Conservation (phyloP, 176 grass and related monocot species). For the Cenchrus americanus region DNA sequence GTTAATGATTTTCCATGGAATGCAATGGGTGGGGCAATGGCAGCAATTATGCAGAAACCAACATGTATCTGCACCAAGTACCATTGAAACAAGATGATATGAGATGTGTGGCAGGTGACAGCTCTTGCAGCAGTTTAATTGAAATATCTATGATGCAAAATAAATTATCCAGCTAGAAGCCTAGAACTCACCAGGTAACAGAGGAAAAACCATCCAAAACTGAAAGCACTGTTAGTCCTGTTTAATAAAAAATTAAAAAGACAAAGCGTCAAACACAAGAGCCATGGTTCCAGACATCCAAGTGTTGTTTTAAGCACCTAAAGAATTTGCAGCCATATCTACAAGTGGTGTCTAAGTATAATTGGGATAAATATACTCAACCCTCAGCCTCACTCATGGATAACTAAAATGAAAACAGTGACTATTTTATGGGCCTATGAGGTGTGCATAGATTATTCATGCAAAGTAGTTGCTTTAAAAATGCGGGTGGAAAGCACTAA, state of each 20-base stretch:
- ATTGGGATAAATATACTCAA: not conserved
- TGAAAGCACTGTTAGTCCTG: constrained; percentile 87
- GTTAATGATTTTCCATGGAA: constrained; percentile 87
- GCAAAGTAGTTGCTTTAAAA: not conserved
- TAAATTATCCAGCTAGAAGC: constrained; percentile 14
- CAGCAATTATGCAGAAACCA: constrained; percentile 93
- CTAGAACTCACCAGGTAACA: constrained; percentile 68
- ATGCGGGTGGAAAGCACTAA: not conserved
- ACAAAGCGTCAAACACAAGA: constrained; percentile 21
- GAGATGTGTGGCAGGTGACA: not conserved
- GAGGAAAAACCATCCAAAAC: constrained; percentile 90
- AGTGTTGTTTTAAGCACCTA: not conserved
- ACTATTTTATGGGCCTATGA: not conserved
- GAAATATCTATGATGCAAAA: constrained; percentile 8
- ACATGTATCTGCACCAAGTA: constrained; percentile 74
- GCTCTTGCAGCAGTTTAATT: not conserved
- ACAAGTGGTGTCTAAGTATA: not conserved
- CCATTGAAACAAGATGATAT: constrained; percentile 1
- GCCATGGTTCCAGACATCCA: not conserved
- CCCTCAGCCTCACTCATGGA: not conserved
- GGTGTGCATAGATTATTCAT: not conserved
- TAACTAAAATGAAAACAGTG: constrained; percentile 21
- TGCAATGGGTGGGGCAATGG: constrained; percentile 87
- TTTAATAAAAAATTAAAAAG: constrained; percentile 38
- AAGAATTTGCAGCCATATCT: not conserved